These are phyloP conservation scores for Casuarina cunninghamiana DNA, from an alignment of 306 rosid species.

Conservation along the genomic window DNA sequence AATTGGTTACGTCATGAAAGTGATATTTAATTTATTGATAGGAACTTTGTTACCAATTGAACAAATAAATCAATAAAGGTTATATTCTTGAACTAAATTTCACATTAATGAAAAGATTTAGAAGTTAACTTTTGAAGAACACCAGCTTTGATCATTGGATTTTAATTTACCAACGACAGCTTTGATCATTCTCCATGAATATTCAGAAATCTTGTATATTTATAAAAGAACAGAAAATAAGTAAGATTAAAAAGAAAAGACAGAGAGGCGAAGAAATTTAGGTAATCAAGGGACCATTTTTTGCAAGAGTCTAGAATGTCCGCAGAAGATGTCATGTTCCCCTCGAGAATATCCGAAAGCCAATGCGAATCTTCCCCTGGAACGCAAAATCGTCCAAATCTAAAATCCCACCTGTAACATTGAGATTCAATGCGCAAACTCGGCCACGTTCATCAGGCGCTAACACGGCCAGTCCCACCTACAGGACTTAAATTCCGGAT, in stretches of 20 bases:
- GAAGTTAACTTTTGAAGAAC: no score
- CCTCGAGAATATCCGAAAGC: constrained; percentile 14
- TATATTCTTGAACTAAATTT: no score
- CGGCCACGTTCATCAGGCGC: not conserved
- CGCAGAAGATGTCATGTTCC: not conserved
- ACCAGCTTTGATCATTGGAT: no score
- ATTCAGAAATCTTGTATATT: no score
- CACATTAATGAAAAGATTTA: no score
- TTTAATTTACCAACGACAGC: not conserved
- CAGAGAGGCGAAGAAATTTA: not conserved
- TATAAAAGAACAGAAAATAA: no score
- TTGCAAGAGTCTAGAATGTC: not conserved
- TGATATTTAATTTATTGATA: no score
- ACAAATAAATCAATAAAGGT: no score
- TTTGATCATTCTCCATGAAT: no score
- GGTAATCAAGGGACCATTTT: not conserved
- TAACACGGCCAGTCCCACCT: not conserved
- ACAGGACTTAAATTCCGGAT: not conserved
- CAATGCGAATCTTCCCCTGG: constrained; percentile 25
- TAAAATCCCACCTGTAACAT: not conserved
- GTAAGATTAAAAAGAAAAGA: not conserved
- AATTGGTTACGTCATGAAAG: no score
- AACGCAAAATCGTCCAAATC: constrained; percentile 3
- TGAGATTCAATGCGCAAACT: constrained; percentile 1
- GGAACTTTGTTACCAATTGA: no score